Evolutionary conservation across 1,284 basidiomycete species (phyloP), one percentile per base, ranked within the genome.

Genomic region (Ustilago trichophora): DNA sequence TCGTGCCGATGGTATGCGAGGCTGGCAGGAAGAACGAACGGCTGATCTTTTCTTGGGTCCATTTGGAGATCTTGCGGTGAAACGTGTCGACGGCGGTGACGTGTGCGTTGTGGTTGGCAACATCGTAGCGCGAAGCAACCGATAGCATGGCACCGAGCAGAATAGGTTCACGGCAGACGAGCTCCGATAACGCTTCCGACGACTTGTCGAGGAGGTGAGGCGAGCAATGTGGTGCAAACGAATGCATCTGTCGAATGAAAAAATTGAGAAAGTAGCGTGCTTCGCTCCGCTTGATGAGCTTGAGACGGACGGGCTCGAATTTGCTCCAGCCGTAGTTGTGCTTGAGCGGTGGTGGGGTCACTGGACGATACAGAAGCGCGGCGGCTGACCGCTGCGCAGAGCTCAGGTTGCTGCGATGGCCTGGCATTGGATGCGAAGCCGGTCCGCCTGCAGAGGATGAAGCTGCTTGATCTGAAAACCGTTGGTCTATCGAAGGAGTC

Each of bases 111-210:
- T 64, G 55, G n/a, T 69, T 64, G 37, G 57, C 45, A 12, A 69
- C 66, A 25, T 64, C 65, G 37, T 70, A 73, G 13, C 72, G 58
- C 9, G 72, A 73, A 13, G 72, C 67, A 2, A 73, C 59, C 0
- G 72, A 70, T n/a, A 73, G 59, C 59, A 73, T 73, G 16, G 67
- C 63, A 15, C 67, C 72, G 5, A 73, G 64, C 38, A 73, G 42
- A 40, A 73, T 65, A 9, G 63, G 63, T 31, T 73, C 72, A n/a
- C 64, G 52, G 31, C 44, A 57, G 32, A 71, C 64, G 5, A 73
- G 72, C 48, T 73, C 72, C 0, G 72, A 70, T n/a, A 69, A 33
- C 11, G 60, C 59, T 19, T 67, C 67, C 24, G 56, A 55, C 16
- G 67, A 70, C 40, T 58, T 53, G 59, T 70, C 63, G 19, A 70